phyloP scores from a whole-genome alignment of 805 yeast species.

The Saccharomycopsis javanensis region DNA sequence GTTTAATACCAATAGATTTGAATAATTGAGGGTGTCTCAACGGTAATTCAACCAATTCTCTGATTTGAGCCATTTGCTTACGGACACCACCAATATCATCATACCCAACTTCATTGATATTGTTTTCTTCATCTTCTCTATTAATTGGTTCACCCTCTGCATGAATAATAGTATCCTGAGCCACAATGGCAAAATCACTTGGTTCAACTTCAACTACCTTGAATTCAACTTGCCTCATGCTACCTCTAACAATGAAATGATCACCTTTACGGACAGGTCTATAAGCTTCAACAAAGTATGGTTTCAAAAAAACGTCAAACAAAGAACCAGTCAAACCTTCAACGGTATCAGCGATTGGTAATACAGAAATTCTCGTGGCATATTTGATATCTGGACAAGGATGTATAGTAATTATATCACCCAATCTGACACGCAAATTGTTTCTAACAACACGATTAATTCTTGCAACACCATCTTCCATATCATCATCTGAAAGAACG shows the following conservation, averaged over 20 bases:
- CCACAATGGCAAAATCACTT: constrained; percentile 92
- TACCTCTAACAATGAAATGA: constrained; percentile 92
- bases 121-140: constrained; percentile 96
- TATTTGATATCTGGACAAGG: constrained; percentile 98
- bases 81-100: constrained; percentile 99
- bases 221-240: constrained; percentile 98
- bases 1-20: constrained; percentile 96
- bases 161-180: constrained; percentile 96
- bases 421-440: constrained; percentile 86
- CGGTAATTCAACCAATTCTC: constrained; percentile 97
- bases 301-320: constrained; percentile 92
- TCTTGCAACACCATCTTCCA: constrained; percentile 91
- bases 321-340: constrained; percentile 96
- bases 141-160: constrained; percentile 98
- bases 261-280: constrained; percentile 98
- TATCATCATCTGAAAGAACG: constrained; percentile 92
- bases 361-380: constrained; percentile 86
- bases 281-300: constrained; percentile 97
- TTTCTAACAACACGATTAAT: constrained; percentile 93
- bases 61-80: constrained; percentile 98
- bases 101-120: constrained; percentile 93
- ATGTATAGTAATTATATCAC: constrained; percentile 83
- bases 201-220: constrained; percentile 98
- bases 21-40: constrained; percentile 97
- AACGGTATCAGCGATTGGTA: constrained; percentile 96